Evolutionary conservation across 2,329 filamentous ascomycete genomes (phyloP).

Genomic region (Cadophora gregata): DNA sequence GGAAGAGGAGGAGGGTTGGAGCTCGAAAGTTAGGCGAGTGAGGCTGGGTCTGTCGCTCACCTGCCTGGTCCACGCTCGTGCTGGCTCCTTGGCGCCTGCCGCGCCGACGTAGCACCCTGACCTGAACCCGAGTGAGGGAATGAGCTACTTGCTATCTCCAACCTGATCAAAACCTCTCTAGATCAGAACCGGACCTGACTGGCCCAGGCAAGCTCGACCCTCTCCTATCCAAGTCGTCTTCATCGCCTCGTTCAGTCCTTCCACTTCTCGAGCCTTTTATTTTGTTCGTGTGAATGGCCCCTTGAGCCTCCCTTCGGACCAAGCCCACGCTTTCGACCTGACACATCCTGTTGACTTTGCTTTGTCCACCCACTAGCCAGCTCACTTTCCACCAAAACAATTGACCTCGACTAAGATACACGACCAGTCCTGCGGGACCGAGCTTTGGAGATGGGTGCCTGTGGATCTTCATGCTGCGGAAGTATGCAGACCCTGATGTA

Average conservation of each 20-base stretch:
- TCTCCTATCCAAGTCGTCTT: not conserved
- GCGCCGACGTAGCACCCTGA: constrained; percentile 26
- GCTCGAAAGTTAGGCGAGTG: constrained; percentile 3
- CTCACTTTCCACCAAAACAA: constrained; percentile 39
- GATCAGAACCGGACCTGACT: not conserved
- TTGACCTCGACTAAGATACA: constrained; percentile 35
- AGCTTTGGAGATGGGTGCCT: constrained; percentile 61
- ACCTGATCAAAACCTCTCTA: constrained; percentile 1
- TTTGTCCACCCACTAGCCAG: constrained; percentile 33
- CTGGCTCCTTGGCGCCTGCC: constrained; percentile 18
- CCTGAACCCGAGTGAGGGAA: constrained; percentile 1
- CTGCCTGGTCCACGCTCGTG: constrained; percentile 1
- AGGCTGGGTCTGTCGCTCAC: not conserved
- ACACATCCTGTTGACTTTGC: constrained; percentile 32
- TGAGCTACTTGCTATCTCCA: not conserved
- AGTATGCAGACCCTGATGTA: constrained; percentile 45
- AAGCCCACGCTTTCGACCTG: constrained; percentile 26
- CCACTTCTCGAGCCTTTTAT: constrained; percentile 3
- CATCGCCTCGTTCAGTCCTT: constrained; percentile 9
- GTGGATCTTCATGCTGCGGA: constrained; percentile 68
- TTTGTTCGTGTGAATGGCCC: constrained; percentile 22
- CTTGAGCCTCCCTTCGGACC: constrained; percentile 23
- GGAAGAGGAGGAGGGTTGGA: not conserved
- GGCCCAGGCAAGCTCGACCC: constrained; percentile 28
- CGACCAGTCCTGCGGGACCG: constrained; percentile 41